Base-by-base conservation (phyloP, 225 moss, liverwort and hornwort genomes). In the Climacium dendroides region DNA sequence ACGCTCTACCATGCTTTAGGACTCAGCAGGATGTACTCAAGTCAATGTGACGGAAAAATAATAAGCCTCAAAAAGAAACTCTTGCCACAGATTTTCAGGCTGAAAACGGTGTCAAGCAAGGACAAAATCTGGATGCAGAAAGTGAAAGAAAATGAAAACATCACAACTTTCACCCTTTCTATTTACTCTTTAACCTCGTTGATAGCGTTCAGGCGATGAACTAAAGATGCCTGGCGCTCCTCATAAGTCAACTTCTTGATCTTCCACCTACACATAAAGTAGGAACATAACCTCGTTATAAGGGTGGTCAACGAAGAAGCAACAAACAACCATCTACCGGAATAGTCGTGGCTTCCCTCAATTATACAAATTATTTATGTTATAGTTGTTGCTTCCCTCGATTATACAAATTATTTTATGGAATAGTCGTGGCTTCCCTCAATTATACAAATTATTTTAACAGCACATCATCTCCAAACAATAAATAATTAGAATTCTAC, bases 191-290 rank as follows among this genome's bases (percentile, higher is more conserved):
- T 83, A 79, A 79, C 86, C 45, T 79, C 89, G 69, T 95, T 96
- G 55, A 94, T 81, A 61, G 89, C 89, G 54, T 96, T 95, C 65
- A 95, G 89, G 78, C 94, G 88, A 59, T 92, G 87, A 10, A 97
- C 93, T 85, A 94, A 85, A 63, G 94, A 91, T 59, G 93, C 92
- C 86, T 95, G 94, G 19, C 93, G 91, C 87, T 97, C 78, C 37
- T 78, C 78, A 50, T 96, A 95, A 4, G 90, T 93, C 89, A 96
- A 83, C 88, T 97, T 96, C 89, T 96, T 90, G 17, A 91, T 95
- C 90, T 96, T 96, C 97, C 97, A 96, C 61, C 76, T 86, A 86
- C 34, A 30, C 41, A 59, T 43, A 26, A 78, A n/a, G 14, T 37
- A 37, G 3, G 39, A 70, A 55, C 15, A 78, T 9, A 24, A 59